Evolutionary conservation across 2,329 filamentous ascomycete genomes (phyloP).

Genomic region (Xylariales sp.): DNA sequence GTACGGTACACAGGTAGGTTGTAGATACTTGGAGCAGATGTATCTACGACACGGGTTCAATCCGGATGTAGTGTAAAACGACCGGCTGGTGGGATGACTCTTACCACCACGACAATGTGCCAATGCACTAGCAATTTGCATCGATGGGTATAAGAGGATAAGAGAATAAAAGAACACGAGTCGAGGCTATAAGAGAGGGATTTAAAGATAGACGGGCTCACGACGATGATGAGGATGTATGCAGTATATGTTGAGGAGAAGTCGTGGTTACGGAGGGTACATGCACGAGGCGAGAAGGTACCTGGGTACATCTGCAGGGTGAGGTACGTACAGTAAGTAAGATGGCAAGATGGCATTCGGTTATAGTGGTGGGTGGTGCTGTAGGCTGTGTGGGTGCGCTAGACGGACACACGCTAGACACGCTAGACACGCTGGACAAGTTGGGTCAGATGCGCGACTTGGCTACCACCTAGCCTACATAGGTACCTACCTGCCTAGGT

Average conservation of each 20-base stretch:
- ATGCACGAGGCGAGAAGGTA: not conserved
- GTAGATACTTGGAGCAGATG: conserved; percentile 3
- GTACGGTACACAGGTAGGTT: too few species aligned
- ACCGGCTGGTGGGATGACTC: conserved; percentile 1
- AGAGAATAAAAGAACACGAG: not conserved
- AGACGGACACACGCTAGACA: not conserved
- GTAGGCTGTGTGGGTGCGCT: not conserved
- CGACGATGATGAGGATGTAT: not conserved
- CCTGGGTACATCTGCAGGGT: not conserved
- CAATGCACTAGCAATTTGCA: not conserved
- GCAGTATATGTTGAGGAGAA: conserved; percentile 5
- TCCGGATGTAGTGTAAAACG: not conserved
- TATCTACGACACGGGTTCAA: conserved; percentile 14
- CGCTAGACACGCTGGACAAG: conserved; percentile 6
- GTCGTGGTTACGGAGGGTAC: conserved; percentile 13
- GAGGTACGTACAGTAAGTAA: too few species aligned
- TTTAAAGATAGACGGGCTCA: not conserved
- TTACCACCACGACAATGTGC: not conserved
- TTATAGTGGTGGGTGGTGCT: not conserved
- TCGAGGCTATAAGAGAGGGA: not conserved
- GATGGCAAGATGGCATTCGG: too few species aligned
- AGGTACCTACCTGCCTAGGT: too few species aligned
- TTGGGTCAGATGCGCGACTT: conserved; percentile 27
- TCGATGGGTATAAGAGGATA: not conserved
- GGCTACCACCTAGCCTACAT: too few species aligned